Conservation (phyloP, 1,284 basidiomycete species). For the Mycena sp. region DNA sequence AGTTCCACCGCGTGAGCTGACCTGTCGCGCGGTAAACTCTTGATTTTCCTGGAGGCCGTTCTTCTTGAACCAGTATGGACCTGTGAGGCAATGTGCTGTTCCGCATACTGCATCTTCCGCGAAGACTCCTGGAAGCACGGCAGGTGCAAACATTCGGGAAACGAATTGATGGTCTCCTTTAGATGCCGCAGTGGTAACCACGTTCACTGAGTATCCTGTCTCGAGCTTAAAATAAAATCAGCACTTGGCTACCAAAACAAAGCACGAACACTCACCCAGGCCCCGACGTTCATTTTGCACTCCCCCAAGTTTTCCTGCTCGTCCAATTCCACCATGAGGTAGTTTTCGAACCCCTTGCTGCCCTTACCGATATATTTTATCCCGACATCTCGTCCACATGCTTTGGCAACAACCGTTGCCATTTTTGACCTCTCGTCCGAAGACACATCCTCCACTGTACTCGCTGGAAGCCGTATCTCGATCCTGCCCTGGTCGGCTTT, state of each 20-base stretch:
- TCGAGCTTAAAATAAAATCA: slow-evolving; percentile 35
- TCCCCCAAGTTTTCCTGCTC: slow-evolving; percentile 51
- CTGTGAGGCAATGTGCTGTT: slow-evolving; percentile 61
- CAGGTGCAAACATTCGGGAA: slow-evolving; percentile 63
- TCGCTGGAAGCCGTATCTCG: slow-evolving; percentile 53
- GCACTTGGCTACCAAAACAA: background rate
- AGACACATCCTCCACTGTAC: slow-evolving; percentile 39
- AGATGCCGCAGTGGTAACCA: slow-evolving; percentile 51
- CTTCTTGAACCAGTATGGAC: slow-evolving; percentile 60
- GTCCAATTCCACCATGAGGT: slow-evolving; percentile 54
- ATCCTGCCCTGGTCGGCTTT: slow-evolving; percentile 45
- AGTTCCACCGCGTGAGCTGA: slow-evolving; percentile 61
- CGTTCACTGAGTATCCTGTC: slow-evolving; percentile 45
- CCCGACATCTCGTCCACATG: slow-evolving; percentile 48
- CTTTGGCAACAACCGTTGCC: slow-evolving; percentile 44
- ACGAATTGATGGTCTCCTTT: slow-evolving; percentile 50
- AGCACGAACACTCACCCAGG: slow-evolving; percentile 48
- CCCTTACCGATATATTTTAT: slow-evolving; percentile 51
- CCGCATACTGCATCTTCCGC: slow-evolving; percentile 68
- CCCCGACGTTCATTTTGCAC: slow-evolving; percentile 43
- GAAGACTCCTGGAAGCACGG: slow-evolving; percentile 38
- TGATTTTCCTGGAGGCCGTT: slow-evolving; percentile 42
- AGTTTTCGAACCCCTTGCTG: slow-evolving; percentile 42
- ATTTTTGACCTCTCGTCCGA: slow-evolving; percentile 39
- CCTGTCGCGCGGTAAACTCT: slow-evolving; percentile 56